phyloP scores from a whole-genome alignment of 345 rosid genomes.

The Toxicodendron radicans region DNA sequence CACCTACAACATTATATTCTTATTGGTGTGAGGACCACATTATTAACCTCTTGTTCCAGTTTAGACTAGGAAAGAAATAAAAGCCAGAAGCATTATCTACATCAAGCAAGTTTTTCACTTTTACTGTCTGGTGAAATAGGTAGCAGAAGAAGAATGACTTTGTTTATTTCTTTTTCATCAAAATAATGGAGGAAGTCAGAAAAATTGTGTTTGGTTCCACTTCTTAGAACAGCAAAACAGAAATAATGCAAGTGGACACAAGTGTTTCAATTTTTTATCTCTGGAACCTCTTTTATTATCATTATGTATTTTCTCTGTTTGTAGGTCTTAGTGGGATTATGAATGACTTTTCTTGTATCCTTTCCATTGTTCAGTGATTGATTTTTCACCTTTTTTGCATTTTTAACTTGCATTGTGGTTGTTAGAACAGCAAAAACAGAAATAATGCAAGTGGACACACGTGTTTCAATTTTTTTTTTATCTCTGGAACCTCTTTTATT shows the following conservation, averaged over 20 bases:
- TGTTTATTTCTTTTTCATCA: background rate
- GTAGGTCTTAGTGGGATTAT: too few species aligned
- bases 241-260: background rate
- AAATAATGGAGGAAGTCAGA: background rate
- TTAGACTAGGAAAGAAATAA: background rate
- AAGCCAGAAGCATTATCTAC: background rate
- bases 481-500: background rate
- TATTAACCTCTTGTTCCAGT: background rate
- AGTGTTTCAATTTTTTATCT: background rate
- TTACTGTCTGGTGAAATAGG: background rate
- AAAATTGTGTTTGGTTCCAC: slow-evolving; percentile 3
- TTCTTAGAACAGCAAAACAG: background rate
- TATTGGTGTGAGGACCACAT: background rate
- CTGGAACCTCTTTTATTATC: background rate
- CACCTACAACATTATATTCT: background rate
- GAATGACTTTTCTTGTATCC: too few species aligned
- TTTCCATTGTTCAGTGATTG: too few species aligned
- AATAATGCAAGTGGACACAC: background rate
- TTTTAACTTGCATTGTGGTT: slow-evolving; percentile 20
- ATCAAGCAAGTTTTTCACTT: background rate
- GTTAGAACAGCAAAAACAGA: background rate
- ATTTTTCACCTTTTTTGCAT: background rate
- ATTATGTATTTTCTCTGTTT: background rate
- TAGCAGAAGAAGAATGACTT: background rate
- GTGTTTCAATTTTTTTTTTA: background rate